Base-by-base conservation (phyloP, 495 filamentous ascomycete genomes). In the Pseudoneurospora amorphoporcata region DNA sequence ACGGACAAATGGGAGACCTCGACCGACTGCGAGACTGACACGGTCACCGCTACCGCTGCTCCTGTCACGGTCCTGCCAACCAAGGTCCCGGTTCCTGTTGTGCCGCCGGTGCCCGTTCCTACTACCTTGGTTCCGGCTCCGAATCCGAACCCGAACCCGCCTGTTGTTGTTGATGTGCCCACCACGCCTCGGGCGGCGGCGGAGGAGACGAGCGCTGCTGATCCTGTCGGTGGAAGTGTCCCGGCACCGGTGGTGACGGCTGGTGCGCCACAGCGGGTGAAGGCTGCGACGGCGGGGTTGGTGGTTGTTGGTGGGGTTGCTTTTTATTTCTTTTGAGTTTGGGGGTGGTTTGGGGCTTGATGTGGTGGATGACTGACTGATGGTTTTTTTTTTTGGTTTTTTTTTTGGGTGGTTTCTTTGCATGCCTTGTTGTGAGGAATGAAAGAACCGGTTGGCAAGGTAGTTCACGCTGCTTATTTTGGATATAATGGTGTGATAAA, bases 211-310 rank as follows among this genome's bases (percentile, higher is more conserved):
- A 7, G 19, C 2, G 53, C 23, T 61, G 53, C 53, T 8, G 4
- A 7, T 8, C 53, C 53, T 35, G 12, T 32, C 14, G 23, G 53
- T 23, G 23, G 23, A 23, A 23, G 23, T 35, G 53, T 29, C 53
- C 23, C 23, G 23, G 2, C 23, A 23, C 53, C 53, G 12, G 53
- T 32, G 19, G 53, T 61, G 12, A 61, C 53, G 1, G 53, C 53
- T 32, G 23, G 53, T 61, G 23, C 53, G 10, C 23, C 53, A 4
- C 23, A 61, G 23, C 35, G 23, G 16, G 41, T 35, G 12, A 73
- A 73, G 23, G 32, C 70, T 38, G 77, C 71, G 16, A 71, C 42
- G 40, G 77, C 73, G 0, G 74, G 69, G 4, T 39, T 78, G 69
- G 70, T 65, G 0, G n/a, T 74, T 4, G 17, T 78, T 1, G 77